These are phyloP conservation scores for Teunomyces panamensis DNA, from an alignment of 805 yeast species.

Conservation along the genomic window DNA sequence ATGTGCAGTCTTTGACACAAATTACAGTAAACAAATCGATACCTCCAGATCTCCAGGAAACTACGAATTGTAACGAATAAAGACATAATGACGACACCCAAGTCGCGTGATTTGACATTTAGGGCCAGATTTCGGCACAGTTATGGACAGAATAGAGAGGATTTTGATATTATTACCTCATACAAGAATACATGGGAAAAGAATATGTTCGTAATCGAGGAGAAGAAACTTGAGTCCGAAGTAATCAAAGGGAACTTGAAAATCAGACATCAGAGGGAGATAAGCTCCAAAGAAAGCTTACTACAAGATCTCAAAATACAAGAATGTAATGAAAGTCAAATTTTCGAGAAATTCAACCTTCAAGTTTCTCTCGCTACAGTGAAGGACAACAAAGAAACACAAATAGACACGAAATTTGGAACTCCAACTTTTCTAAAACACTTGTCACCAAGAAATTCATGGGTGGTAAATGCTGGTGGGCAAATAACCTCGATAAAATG, in stretches of 20 bases:
- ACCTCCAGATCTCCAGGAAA: neutral
- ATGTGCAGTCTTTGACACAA: neutral
- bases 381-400: neutral
- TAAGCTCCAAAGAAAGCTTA: neutral
- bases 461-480: conserved; percentile 50
- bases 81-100: neutral
- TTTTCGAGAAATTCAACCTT: neutral
- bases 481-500: conserved; percentile 53
- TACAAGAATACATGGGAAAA: conserved; percentile 52
- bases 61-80: neutral
- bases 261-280: conserved; percentile 3
- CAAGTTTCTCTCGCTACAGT: neutral
- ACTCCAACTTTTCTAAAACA: conserved; percentile 10
- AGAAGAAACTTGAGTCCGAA: conserved; percentile 19
- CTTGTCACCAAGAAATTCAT: conserved; percentile 26
- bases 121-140: conserved; percentile 32
- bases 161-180: conserved; percentile 40
- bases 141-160: conserved; percentile 50
- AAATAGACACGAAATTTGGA: neutral
- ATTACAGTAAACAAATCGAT: neutral
- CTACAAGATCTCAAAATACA: neutral
- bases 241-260: conserved; percentile 6
- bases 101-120: conserved; percentile 21
- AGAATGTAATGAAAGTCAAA: neutral
- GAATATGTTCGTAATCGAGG: conserved; percentile 42